Percentiles rank a stretch among this genome's conserved stretches.
Evolutionary conservation across 2,329 filamentous ascomycete species (phyloP).

Genomic region (Curvularia hawaiiensis): DNA sequence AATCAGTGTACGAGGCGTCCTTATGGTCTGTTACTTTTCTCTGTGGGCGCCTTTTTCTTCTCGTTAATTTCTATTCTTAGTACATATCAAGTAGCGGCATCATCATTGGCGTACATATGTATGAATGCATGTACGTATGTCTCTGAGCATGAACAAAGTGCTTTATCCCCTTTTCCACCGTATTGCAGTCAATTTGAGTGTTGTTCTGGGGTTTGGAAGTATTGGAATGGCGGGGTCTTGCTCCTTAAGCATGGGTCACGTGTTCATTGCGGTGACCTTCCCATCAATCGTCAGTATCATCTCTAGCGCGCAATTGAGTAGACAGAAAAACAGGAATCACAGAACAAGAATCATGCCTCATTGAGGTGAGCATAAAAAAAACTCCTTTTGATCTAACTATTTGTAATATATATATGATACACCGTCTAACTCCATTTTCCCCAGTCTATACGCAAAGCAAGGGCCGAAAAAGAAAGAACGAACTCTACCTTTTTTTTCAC

Average conservation of each 20-base stretch:
- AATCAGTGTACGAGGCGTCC: not conserved
- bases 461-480: no score
- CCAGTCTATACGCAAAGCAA: no score
- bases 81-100: slow-evolving; percentile 4
- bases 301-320: not conserved
- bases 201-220: not conserved
- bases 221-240: no score
- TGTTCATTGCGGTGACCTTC: not conserved
- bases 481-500: no score
- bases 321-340: not conserved
- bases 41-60: not conserved
- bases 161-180: not conserved
- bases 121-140: not conserved
- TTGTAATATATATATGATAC: no score
- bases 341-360: no score
- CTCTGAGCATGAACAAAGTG: not conserved
- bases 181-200: not conserved
- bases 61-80: not conserved
- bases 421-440: no score
- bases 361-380: no score
- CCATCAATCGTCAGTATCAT: not conserved
- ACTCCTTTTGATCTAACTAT: no score
- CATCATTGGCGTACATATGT: slow-evolving; percentile 8
- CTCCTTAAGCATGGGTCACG: not conserved
- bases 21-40: not conserved